Conservation (phyloP, 805 yeast species). For the Yarrowia bubula region DNA sequence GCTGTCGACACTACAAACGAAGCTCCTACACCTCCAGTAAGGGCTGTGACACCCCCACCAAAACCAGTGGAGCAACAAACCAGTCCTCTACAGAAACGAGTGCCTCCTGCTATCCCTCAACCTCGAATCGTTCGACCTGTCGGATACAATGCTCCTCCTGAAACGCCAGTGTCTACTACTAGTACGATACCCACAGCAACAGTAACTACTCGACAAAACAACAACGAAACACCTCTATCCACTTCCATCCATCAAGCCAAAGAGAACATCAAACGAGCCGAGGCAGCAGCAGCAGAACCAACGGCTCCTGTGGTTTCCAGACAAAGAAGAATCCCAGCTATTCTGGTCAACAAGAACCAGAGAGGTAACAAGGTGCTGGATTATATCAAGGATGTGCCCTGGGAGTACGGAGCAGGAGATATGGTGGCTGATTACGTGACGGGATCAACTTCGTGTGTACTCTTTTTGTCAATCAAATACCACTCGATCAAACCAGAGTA, state of each 20-base stretch:
- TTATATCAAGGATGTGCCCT: conserved; percentile 30
- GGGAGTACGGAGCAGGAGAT: conserved; percentile 28
- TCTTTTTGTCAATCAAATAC: conserved; percentile 38
- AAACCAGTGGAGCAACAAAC: not conserved
- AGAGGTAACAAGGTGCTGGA: conserved; percentile 36
- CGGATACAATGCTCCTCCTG: not conserved
- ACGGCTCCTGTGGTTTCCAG: conserved; percentile 9
- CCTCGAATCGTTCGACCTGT: conserved; percentile 22
- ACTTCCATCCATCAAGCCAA: not conserved
- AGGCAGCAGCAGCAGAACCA: conserved; percentile 1
- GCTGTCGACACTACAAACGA: not conserved
- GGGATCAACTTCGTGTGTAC: conserved; percentile 37
- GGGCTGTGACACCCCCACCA: conserved; percentile 1
- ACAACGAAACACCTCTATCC: not conserved
- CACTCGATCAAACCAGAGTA: conserved; percentile 43
- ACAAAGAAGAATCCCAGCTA: not conserved
- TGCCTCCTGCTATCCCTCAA: conserved; percentile 8
- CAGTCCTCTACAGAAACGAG: conserved; percentile 11
- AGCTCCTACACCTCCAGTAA: not conserved
- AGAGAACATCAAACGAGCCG: not conserved
- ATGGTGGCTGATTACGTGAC: conserved; percentile 40
- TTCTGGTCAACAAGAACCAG: conserved; percentile 31
- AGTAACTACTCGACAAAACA: not conserved
- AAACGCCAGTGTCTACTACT: not conserved
- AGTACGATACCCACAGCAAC: not conserved